Evolutionary conservation across 2,329 filamentous ascomycete species (phyloP), one percentile per base, ranked within the genome.

Genomic region (Ascochyta pisi): DNA sequence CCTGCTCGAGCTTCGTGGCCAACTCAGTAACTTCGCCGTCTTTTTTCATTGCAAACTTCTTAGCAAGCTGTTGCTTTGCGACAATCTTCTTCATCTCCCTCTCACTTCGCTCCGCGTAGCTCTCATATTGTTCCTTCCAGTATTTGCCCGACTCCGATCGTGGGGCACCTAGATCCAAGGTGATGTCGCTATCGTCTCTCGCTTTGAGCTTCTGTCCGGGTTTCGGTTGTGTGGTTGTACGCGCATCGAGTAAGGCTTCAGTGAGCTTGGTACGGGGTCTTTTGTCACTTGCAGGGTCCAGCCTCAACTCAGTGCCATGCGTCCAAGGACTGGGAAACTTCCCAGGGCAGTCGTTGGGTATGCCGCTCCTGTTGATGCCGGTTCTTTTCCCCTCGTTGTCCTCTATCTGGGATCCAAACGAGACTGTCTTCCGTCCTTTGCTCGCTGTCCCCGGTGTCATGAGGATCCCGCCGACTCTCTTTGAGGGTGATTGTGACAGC

Each of bases 81-180:
- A 93, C 83, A 68, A 94, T 81, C 77, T 89, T 91, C 77, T 87
- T 87, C 81, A 92, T 88, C 73, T 93, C 89, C 39, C 81, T 83
- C 72, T 86, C 86, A 60, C 89, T 90, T 60, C 89, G 88, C 40
- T 85, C 81, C 44, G 90, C 86, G 68, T 93, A 94, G 50, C 82
- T 84, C 63, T 91, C 84, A 66, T 90, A 93, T 68, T 92, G 85
- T 23, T 85, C 83, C 75, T 93, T 93, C 90, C 90, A 94, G 75
- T 90, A 92, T 65, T 84, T 86, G 6, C 89, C 90, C 4, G 89
- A 92, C 56, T 89, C 84, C 2, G 89, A 91, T 60, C 87, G 84
- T 6, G 90, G 90, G 66, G 91, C 87, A 60, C 89, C 88, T 44
- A 91, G 77, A 66, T 92, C 89, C 43, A 88, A 76, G 0, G 89